Evolutionary conservation across 2,329 filamentous ascomycete species (phyloP), one percentile per base, ranked within the genome.

Genomic region (Arachnomyces sp.): DNA sequence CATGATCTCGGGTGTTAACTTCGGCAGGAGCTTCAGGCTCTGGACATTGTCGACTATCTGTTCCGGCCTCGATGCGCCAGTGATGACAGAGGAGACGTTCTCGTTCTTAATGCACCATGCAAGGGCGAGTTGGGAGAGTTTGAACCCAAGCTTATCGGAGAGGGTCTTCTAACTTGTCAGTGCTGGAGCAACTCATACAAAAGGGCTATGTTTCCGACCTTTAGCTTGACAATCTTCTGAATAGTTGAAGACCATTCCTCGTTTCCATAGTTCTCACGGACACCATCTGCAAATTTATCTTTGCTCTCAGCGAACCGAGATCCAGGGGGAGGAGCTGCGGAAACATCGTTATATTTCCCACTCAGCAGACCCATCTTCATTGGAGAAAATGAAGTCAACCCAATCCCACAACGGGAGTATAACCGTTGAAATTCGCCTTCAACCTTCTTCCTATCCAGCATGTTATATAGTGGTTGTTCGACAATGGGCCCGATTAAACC

Each of bases 381-480:
- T 2, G 79, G 80, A 2, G 72, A 77, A 61, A 74, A 83, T 43
- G 75, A 72, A 9, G 79, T 82, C 30, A 82, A 63, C 3, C 79
- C 79, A 1, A 78, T 66, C 5, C 77, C 75, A 40, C 71, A 64
- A 44, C 79, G 70, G 31, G 73, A 66, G 60, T 79, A 82, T 17
- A 83, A 64, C 44, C 74, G 72, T 34, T 67, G 64, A 55, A 71
- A 82, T 51, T 83, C 78, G 37, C 64, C 64, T 63, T 83, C 79
- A n/a, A 82, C 76, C 52, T 74, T 75, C 47, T 76, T 63, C 16
- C 79, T 73, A 33, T 64, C 63, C 11, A 82, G 67, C 61, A 82
- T 72, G 63, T 79, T 82, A 64, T 83, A 82, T 37, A 73, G 66
- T 1, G 79, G 79, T 62, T 84, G 79, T 60, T 83, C 80, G 61